These are phyloP conservation scores for Plasmodium gaboni DNA, from an alignment of 169 alveolate genomes.

Conservation along the genomic window DNA sequence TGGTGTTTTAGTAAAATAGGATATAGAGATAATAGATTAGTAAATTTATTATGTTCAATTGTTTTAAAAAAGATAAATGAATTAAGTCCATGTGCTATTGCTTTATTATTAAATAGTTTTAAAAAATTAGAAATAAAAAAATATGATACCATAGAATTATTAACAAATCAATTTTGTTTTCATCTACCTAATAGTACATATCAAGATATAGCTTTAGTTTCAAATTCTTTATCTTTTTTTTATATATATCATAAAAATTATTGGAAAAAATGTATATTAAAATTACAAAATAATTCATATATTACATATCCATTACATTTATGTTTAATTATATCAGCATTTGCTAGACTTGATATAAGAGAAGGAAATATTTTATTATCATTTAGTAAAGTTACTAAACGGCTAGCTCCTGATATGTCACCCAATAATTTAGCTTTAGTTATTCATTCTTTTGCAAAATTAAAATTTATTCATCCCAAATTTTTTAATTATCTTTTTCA, in stretches of 20 bases:
- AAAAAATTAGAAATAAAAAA: slow-evolving; percentile 82
- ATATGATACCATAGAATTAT: slow-evolving; percentile 84
- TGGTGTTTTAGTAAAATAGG: slow-evolving; percentile 86
- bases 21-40: slow-evolving; percentile 80
- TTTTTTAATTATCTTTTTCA: slow-evolving; percentile 64
- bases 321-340: slow-evolving; percentile 81
- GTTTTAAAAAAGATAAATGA: slow-evolving; percentile 76
- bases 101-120: slow-evolving; percentile 82
- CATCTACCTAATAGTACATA: slow-evolving; percentile 76
- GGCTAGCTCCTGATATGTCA: slow-evolving; percentile 77
- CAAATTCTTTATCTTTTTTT: slow-evolving; percentile 83
- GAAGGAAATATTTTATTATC: slow-evolving; percentile 78
- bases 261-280: slow-evolving; percentile 74
- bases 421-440: slow-evolving; percentile 80
- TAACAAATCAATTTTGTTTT: slow-evolving; percentile 82
- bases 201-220: slow-evolving; percentile 85
- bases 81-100: slow-evolving; percentile 79
- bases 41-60: slow-evolving; percentile 78
- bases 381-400: slow-evolving; percentile 73
- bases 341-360: slow-evolving; percentile 85
- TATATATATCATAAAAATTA: slow-evolving; percentile 83
- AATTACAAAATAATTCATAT: slow-evolving; percentile 80
- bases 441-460: slow-evolving; percentile 86
- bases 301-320: slow-evolving; percentile 79
- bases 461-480: slow-evolving; percentile 78